phyloP scores from a whole-genome alignment of 140 eudicot genomes.

The Ambrosia hybrid region DNA sequence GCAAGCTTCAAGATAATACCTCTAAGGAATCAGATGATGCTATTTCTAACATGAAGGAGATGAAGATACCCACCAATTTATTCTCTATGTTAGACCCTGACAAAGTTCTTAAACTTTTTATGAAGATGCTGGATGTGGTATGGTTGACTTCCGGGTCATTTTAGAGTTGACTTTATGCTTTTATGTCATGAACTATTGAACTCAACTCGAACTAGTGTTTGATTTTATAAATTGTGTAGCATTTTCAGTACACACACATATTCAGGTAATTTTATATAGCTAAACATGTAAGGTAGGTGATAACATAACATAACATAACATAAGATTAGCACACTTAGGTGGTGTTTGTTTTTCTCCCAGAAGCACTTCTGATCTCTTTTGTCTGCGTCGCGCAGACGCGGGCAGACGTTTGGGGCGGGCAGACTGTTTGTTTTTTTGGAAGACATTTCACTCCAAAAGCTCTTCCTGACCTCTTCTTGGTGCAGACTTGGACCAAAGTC shows the following conservation, averaged over 20 bases:
- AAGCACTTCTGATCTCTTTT: too few species aligned
- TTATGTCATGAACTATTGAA: slow-evolving; percentile 3
- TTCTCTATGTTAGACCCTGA: slow-evolving; percentile 51
- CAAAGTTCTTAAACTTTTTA: slow-evolving; percentile 62
- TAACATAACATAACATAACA: not conserved
- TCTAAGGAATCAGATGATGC: slow-evolving; percentile 45
- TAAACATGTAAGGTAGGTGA: not conserved
- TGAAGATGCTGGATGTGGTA: slow-evolving; percentile 83
- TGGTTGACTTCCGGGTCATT: not conserved
- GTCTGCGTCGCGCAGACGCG: too few species aligned
- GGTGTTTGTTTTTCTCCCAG: too few species aligned
- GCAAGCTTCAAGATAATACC: slow-evolving; percentile 43
- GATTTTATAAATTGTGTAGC: not conserved
- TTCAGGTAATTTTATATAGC: slow-evolving; percentile 10
- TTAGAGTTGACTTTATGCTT: not conserved
- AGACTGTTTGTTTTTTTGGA: too few species aligned
- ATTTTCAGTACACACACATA: not conserved
- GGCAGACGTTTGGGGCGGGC: too few species aligned
- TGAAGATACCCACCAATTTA: slow-evolving; percentile 35
- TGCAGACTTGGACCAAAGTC: too few species aligned
- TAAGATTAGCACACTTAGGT: not conserved
- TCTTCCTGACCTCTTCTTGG: too few species aligned
- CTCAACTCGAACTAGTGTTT: slow-evolving; percentile 1
- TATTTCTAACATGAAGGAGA: slow-evolving; percentile 55
- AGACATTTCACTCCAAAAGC: too few species aligned